Base-by-base conservation (phyloP, 2,329 filamentous ascomycete species). In the Clarireedia homoeocarpa region DNA sequence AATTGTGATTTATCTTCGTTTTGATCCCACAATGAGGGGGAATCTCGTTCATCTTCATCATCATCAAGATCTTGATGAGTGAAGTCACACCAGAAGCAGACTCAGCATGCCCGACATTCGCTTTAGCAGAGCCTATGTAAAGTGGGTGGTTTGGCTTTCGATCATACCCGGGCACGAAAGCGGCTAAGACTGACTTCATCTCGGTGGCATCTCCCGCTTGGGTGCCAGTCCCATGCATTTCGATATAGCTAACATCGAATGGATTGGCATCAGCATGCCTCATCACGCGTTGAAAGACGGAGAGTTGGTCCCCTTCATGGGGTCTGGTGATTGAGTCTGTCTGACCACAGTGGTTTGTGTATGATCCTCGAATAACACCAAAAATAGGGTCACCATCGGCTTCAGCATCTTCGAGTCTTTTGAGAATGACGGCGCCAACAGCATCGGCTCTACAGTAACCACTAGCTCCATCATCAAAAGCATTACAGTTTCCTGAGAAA, bases 381-480 rank as follows among this genome's bases (percentile, higher is more conserved):
- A 40, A 30, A 7, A 54, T 49, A 2, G 12, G 30, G 7, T 54
- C 36, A 10, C 44, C 34, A 10, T 54, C 36, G 5, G 45, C 45
- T 30, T 48, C 34, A 3, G 52, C 36, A 12, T 42, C 45, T 48
- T 42, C 45, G 2, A 49, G 17, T 23, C 36, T 20, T 17, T 49
- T 54, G 10, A 54, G 4, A 34, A 54, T 23, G 2, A 42, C 36
- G 27, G 14, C n/a, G 6, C 36, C 67, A 10, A 81, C 72, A 1
- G 82, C 84, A 63, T 88, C 84, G 1, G 82, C 84, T 38, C 83
- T 74, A 0, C 78, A 82, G 63, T 87, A 88, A 0, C 84, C 84
- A 58, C 82, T 78, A n/a, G 81, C 84, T 1, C 75, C 72, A 17
- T 73, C 64, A 59, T 85, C 82, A 60, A 82, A 85, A 2, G 77